Evolutionary conservation across 768 basidiomycete species (phyloP).

Genomic region (Sistotremastrum suecicum): DNA sequence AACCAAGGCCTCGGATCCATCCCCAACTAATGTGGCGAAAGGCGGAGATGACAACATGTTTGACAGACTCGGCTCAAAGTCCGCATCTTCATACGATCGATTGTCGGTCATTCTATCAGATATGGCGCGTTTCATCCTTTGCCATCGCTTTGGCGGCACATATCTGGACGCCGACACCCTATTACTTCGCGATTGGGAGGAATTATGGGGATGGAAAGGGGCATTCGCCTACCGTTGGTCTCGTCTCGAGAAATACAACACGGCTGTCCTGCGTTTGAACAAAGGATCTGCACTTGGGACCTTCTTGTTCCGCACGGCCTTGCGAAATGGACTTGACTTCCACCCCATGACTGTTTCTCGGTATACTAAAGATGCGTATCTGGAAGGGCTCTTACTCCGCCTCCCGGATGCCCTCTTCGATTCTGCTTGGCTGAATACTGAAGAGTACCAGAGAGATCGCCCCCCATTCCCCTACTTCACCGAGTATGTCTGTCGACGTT

Average conservation of each 20-base stretch:
- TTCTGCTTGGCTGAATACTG: constrained; percentile 92
- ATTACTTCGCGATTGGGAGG: constrained; percentile 95
- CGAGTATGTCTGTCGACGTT: constrained; percentile 32
- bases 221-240: constrained; percentile 98
- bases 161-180: constrained; percentile 97
- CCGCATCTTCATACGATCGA: constrained; percentile 75
- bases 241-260: constrained; percentile 85
- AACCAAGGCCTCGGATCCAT: constrained; percentile 8
- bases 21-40: constrained; percentile 7
- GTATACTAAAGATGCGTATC: constrained; percentile 78
- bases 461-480: constrained; percentile 93
- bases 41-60: constrained; percentile 36
- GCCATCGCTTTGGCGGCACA: constrained; percentile 90
- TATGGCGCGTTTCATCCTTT: constrained; percentile 95
- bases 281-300: constrained; percentile 83
- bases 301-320: constrained; percentile 86
- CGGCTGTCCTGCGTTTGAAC: constrained; percentile 89
- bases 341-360: constrained; percentile 91
- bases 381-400: constrained; percentile 73
- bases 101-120: constrained; percentile 90
- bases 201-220: constrained; percentile 92
- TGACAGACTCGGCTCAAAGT: constrained; percentile 82
- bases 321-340: constrained; percentile 91
- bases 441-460: constrained; percentile 79
- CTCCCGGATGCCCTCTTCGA: constrained; percentile 95